Evolutionary conservation across 495 filamentous ascomycete species (phyloP).

Genomic region (Penicillium coprophilum): DNA sequence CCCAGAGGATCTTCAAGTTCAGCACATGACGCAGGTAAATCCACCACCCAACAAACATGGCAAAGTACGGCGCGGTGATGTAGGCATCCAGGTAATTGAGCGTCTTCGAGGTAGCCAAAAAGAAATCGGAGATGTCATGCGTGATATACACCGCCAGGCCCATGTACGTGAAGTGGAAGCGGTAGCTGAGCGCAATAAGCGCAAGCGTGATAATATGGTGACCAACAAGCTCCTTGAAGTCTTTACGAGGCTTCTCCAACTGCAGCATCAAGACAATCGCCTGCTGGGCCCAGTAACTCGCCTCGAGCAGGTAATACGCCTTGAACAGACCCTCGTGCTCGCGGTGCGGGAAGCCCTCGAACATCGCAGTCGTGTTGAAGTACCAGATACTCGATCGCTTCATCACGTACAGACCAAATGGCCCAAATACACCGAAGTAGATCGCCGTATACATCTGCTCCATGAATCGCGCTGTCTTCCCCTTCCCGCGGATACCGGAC

Average conservation of each 20-base stretch:
- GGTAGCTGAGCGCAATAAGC: conserved; percentile 88
- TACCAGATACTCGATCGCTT: conserved; percentile 91
- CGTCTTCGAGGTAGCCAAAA: conserved; percentile 92
- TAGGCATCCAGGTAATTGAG: conserved; percentile 87
- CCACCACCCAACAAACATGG: conserved; percentile 80
- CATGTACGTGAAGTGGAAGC: conserved; percentile 98
- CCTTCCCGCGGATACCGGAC: conserved; percentile 67
- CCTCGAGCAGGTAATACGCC: conserved; percentile 94
- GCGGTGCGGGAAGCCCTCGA: conserved; percentile 84
- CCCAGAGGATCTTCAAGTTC: conserved; percentile 84
- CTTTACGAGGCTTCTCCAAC: conserved; percentile 93
- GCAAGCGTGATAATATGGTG: conserved; percentile 91
- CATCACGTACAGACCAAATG: conserved; percentile 92
- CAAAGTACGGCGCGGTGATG: conserved; percentile 80
- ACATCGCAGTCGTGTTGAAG: conserved; percentile 91
- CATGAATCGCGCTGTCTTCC: conserved; percentile 92
- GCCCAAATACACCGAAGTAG: conserved; percentile 85
- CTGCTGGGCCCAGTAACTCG: conserved; percentile 95
- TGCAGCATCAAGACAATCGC: conserved; percentile 83
- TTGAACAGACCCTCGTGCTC: conserved; percentile 88
- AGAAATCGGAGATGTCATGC: conserved; percentile 94
- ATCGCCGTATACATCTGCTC: conserved; percentile 97
- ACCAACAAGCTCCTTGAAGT: conserved; percentile 91
- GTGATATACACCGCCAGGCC: conserved; percentile 97
- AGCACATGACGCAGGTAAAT: conserved; percentile 89